phyloP scores from a whole-genome alignment of 805 yeast species.

The Clavispora asparagi region DNA sequence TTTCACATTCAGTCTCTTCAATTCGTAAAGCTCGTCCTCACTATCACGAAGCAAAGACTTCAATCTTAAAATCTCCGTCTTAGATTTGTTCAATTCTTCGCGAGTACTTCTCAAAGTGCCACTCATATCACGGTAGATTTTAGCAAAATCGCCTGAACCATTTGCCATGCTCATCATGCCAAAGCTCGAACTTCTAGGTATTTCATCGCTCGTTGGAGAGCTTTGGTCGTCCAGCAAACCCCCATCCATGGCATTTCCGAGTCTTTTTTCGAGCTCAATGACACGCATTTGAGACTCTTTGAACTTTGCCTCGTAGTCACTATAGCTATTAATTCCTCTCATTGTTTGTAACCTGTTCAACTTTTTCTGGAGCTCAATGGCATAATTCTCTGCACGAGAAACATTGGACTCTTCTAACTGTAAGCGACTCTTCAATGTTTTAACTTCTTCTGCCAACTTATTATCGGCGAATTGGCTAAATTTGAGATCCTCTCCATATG shows the following conservation, averaged over 20 bases:
- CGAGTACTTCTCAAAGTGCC: slow-evolving; percentile 40
- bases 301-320: slow-evolving; percentile 33
- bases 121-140: slow-evolving; percentile 46
- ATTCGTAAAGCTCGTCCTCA: slow-evolving; percentile 39
- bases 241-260: slow-evolving; percentile 19
- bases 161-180: slow-evolving; percentile 20
- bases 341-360: slow-evolving; percentile 38
- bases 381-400: slow-evolving; percentile 46
- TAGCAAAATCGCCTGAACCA: slow-evolving; percentile 38
- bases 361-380: slow-evolving; percentile 39
- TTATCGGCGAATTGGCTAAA: slow-evolving; percentile 11
- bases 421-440: slow-evolving; percentile 42
- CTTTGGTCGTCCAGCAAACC: neutral
- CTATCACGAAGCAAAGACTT: slow-evolving; percentile 38
- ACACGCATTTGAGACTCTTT: slow-evolving; percentile 31
- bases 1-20: slow-evolving; percentile 38
- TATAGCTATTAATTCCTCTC: slow-evolving; percentile 28
- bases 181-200: slow-evolving; percentile 28
- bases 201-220: neutral
- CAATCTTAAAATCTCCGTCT: slow-evolving; percentile 37
- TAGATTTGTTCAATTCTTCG: slow-evolving; percentile 37
- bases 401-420: slow-evolving; percentile 49
- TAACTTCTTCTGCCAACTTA: slow-evolving; percentile 35
- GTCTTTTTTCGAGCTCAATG: slow-evolving; percentile 25
- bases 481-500: slow-evolving; percentile 27